Evolutionary conservation across 2,329 filamentous ascomycete genomes (phyloP).

Genomic region (Monascus ruber): DNA sequence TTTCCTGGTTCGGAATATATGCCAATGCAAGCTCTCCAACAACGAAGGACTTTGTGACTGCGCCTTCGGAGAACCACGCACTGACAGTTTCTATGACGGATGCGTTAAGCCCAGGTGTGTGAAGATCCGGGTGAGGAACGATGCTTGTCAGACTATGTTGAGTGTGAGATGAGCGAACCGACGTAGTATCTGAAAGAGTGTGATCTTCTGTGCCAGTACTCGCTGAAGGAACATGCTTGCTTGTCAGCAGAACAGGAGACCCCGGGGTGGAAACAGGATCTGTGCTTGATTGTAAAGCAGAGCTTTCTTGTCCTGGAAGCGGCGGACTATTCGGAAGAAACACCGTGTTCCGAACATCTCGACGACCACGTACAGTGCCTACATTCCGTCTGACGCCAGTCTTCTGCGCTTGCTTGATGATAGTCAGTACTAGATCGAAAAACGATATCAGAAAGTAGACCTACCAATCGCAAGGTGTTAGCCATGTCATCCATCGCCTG

Average conservation of each 20-base stretch:
- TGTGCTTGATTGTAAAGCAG: constrained; percentile 12
- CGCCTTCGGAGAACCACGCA: constrained; percentile 66
- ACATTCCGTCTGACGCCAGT: constrained; percentile 52
- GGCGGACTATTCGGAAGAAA: constrained; percentile 50
- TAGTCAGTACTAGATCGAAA: constrained; percentile 9
- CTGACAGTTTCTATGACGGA: constrained; percentile 90
- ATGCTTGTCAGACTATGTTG: constrained; percentile 56
- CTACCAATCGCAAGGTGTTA: constrained; percentile 35
- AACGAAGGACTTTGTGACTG: constrained; percentile 59
- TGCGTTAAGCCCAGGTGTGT: constrained; percentile 67
- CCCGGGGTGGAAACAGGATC: constrained; percentile 16
- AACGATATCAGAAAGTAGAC: constrained; percentile 5
- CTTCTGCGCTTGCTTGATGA: constrained; percentile 32
- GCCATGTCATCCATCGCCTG: constrained; percentile 38
- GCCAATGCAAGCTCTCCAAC: constrained; percentile 82
- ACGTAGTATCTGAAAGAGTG: constrained; percentile 72
- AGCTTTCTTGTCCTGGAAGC: constrained; percentile 24
- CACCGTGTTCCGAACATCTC: constrained; percentile 85
- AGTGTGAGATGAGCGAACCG: constrained; percentile 78
- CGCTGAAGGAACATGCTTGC: constrained; percentile 35
- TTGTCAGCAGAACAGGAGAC: constrained; percentile 23
- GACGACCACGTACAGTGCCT: constrained; percentile 72
- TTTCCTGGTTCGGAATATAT: constrained; percentile 46
- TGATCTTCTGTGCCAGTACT: constrained; percentile 52
- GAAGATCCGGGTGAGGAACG: constrained; percentile 71